Conservation (phyloP, 805 yeast species). For the Osmozyma mogii region DNA sequence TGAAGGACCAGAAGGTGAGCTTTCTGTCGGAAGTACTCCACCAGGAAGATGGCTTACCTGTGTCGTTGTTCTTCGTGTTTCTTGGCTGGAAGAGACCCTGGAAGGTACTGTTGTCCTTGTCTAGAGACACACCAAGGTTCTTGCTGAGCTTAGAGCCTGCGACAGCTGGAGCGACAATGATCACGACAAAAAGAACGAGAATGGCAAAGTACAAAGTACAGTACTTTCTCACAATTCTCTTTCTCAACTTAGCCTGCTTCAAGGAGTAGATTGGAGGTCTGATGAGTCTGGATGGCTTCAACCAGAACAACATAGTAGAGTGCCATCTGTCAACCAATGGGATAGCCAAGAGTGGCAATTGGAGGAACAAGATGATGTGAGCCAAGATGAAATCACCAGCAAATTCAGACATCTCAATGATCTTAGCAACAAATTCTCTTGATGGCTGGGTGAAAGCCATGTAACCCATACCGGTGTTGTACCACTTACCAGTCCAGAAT, state of each 20-base stretch:
- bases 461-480: slow-evolving; percentile 87
- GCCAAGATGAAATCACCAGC: slow-evolving; percentile 96
- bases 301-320: slow-evolving; percentile 97
- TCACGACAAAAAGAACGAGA: slow-evolving; percentile 59
- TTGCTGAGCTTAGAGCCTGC: slow-evolving; percentile 53
- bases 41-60: slow-evolving; percentile 40
- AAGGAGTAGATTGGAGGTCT: slow-evolving; percentile 96
- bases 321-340: slow-evolving; percentile 97
- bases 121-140: slow-evolving; percentile 17
- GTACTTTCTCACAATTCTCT: slow-evolving; percentile 95
- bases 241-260: slow-evolving; percentile 92
- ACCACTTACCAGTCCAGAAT: slow-evolving; percentile 99
- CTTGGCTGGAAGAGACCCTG: slow-evolving; percentile 87
- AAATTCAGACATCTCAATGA: slow-evolving; percentile 89
- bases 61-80: slow-evolving; percentile 73
- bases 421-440: slow-evolving; percentile 92
- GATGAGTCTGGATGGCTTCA: slow-evolving; percentile 91
- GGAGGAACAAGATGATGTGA: slow-evolving; percentile 78
- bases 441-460: slow-evolving; percentile 92
- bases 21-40: slow-evolving; percentile 14
- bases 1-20: slow-evolving; percentile 42
- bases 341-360: slow-evolving; percentile 75
- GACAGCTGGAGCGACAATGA: slow-evolving; percentile 88
- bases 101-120: slow-evolving; percentile 19
- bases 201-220: slow-evolving; percentile 70